Base-by-base conservation (phyloP, 1,284 basidiomycete species). In the Austroboletus novae-zelandiae region DNA sequence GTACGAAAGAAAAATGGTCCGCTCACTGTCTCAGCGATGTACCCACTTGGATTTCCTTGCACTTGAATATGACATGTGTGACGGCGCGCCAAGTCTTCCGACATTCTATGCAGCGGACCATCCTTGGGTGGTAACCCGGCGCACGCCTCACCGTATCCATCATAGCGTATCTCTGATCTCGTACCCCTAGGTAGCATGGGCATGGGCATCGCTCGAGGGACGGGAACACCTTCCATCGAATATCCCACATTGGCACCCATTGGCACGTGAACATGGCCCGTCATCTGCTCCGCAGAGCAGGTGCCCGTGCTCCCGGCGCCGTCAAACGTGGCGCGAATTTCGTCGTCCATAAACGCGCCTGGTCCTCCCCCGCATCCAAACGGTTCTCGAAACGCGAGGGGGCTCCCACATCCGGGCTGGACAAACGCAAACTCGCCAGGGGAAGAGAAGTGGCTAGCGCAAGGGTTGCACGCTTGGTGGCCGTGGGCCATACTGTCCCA, bases 251-350 rank as follows among this genome's bases (percentile, higher is more conserved):
- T 32, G 32, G n/a, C 17, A 7, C 14, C 27, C 31, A 35, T 40
- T 1, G 45, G 41, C 2, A 18, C 20, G 20, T 37, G 45, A 31
- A 30, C 37, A 30, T 37, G 8, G 14, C 43, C 29, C 2, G 15
- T 8, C 13, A 41, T 35, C 4, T 40, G 25, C 27, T 49, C 37
- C 13, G 40, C 20, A 31, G 40, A 43, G 1, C 13, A 34, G 9
- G 32, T 7, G 17, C 25, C 39, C 10, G 34, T 13, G 9, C 27
- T 27, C 14, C 15, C 37, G 5, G 29, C 3, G 18, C 43, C 43
- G 17, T 51, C 56, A 29, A 61, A 55, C 6, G 63, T 64, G 2
- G 52, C 61, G 15, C 45, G 45, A 50, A 61, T 59, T 32, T 63
- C 61, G 5, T 61, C 59, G 6, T 65, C 53, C 31, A 54, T 9